Conservation (phyloP, 768 basidiomycete species). For the Leccinum pellstonianum region DNA sequence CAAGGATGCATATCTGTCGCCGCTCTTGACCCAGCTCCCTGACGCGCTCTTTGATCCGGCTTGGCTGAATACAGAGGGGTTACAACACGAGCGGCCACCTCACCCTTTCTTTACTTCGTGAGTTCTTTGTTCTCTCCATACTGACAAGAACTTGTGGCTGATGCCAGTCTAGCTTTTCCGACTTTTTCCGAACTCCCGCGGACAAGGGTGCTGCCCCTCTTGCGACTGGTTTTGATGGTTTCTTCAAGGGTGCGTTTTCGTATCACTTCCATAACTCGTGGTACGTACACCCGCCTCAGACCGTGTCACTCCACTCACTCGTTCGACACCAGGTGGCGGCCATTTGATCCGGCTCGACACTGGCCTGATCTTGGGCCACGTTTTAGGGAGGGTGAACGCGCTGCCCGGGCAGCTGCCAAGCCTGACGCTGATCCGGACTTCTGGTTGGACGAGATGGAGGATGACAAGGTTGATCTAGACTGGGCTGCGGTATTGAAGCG, state of each 20-base stretch:
- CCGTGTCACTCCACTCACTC: neutral
- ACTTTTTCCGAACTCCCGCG: slow-evolving; percentile 77
- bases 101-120: slow-evolving; percentile 90
- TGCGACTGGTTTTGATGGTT: slow-evolving; percentile 83
- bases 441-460: slow-evolving; percentile 26
- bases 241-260: slow-evolving; percentile 90
- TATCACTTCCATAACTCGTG: slow-evolving; percentile 96
- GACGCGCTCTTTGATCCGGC: slow-evolving; percentile 94
- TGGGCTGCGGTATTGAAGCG: slow-evolving; percentile 91
- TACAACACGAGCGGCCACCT: slow-evolving; percentile 86
- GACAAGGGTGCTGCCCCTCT: slow-evolving; percentile 74
- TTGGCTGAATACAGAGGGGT: slow-evolving; percentile 90
- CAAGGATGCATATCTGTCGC: slow-evolving; percentile 77
- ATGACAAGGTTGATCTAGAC: slow-evolving; percentile 73
- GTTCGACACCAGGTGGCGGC: slow-evolving; percentile 73
- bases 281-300: slow-evolving; percentile 36
- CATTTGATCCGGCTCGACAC: slow-evolving; percentile 84
- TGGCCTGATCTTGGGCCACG: slow-evolving; percentile 85
- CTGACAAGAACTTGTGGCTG: neutral
- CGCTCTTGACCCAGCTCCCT: slow-evolving; percentile 74
- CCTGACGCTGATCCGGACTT: slow-evolving; percentile 21
- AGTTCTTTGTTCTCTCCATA: slow-evolving; percentile 16
- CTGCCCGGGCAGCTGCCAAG: slow-evolving; percentile 44
- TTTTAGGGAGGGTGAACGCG: slow-evolving; percentile 73
- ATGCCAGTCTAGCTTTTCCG: slow-evolving; percentile 56